These are phyloP conservation scores for Vitis rotundifolia DNA, from an alignment of 164 flowering plant genomes.

Conservation along the genomic window DNA sequence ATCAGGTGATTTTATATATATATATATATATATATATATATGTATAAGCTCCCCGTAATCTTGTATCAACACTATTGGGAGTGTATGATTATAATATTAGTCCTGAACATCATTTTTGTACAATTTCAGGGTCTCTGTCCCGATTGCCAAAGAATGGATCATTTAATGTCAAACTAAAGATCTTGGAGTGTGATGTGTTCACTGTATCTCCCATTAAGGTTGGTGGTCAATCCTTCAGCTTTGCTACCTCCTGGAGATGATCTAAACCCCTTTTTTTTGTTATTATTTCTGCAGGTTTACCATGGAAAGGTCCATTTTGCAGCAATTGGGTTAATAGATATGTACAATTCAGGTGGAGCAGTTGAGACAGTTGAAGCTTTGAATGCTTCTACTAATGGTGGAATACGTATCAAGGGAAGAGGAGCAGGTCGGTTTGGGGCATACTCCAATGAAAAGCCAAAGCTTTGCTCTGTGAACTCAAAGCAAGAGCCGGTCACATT, in stretches of 20 bases:
- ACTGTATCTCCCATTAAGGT: conserved; percentile 71
- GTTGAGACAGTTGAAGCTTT: conserved; percentile 35
- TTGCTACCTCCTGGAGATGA: no score
- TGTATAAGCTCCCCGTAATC: neutral
- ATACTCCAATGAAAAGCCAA: conserved; percentile 46
- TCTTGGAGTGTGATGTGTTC: conserved; percentile 50
- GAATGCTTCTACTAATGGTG: conserved; percentile 9
- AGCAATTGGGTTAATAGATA: conserved; percentile 54
- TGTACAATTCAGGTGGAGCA: conserved; percentile 79
- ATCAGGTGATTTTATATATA: no score
- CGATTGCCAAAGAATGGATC: conserved; percentile 32
- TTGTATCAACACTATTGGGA: no score
- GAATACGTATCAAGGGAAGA: conserved; percentile 44
- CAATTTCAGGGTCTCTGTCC: conserved; percentile 35
- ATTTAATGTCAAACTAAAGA: conserved; percentile 31
- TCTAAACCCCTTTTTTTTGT: neutral
- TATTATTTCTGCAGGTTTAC: conserved; percentile 32
- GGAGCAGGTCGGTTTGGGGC: conserved; percentile 60
- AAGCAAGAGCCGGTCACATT: conserved; percentile 32
- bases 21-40: neutral
- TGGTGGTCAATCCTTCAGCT: no score
- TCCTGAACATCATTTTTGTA: neutral
- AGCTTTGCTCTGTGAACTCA: conserved; percentile 36
- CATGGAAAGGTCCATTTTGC: conserved; percentile 46
- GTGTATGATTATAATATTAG: no score